Percentiles rank a stretch among this genome's conserved stretches.
Evolutionary conservation across 2,329 filamentous ascomycete genomes (phyloP).

Genomic region (Rutstroemia sp.): DNA sequence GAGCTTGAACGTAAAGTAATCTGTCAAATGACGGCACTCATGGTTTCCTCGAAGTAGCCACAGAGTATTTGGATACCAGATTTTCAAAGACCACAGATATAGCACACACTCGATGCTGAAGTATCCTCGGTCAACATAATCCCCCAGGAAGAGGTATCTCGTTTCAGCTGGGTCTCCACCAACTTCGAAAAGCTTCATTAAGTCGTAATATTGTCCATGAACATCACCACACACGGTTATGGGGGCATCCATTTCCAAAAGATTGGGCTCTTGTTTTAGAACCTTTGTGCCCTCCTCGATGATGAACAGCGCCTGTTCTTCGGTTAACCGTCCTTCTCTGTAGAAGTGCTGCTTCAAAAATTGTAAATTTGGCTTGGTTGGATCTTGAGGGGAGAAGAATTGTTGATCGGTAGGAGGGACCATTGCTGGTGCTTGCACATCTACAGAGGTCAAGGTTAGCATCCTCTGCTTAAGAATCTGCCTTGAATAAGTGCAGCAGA

Average conservation of each 20-base stretch:
- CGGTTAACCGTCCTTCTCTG: slow-evolving; percentile 89
- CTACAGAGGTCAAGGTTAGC: slow-evolving; percentile 41
- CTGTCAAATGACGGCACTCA: slow-evolving; percentile 96
- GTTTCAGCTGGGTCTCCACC: slow-evolving; percentile 95
- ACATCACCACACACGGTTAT: slow-evolving; percentile 98
- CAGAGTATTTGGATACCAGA: slow-evolving; percentile 95
- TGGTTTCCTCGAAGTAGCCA: slow-evolving; percentile 98
- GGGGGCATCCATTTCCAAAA: slow-evolving; percentile 98
- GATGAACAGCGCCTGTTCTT: slow-evolving; percentile 96
- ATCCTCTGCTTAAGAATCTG: slow-evolving; percentile 1
- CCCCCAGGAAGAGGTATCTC: slow-evolving; percentile 90
- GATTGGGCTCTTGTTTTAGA: slow-evolving; percentile 82
- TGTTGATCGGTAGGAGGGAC: slow-evolving; percentile 87
- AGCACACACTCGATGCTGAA: slow-evolving; percentile 99
- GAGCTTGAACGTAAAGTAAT: slow-evolving; percentile 99
- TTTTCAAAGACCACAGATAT: slow-evolving; percentile 97
- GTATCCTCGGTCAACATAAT: slow-evolving; percentile 97
- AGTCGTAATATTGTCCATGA: slow-evolving; percentile 96
- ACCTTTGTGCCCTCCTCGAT: slow-evolving; percentile 82
- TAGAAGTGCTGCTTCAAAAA: slow-evolving; percentile 99
- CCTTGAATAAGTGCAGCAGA: slow-evolving; percentile 10
- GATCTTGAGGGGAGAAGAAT: slow-evolving; percentile 84
- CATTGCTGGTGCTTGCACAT: slow-evolving; percentile 96
- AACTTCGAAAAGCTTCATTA: slow-evolving; percentile 99
- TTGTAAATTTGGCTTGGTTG: slow-evolving; percentile 80